Conservation (phyloP, 1,284 basidiomycete genomes). For the Ustilago bromivora region DNA sequence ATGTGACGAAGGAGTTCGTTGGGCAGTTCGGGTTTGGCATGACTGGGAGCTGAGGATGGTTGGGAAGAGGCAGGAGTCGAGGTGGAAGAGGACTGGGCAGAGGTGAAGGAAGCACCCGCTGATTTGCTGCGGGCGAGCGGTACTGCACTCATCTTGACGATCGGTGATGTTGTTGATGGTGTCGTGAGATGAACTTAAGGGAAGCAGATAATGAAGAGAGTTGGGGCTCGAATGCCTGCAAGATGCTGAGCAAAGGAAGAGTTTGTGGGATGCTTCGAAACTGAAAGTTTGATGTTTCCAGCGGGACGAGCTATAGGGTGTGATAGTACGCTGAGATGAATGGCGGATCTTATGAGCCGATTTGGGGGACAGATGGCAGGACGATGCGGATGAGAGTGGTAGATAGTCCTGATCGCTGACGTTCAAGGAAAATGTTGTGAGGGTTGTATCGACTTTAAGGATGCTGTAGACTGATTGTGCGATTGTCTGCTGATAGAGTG, state of each 20-base stretch:
- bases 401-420: not conserved
- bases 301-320: not conserved
- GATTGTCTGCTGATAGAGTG: not conserved
- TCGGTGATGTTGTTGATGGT: not conserved
- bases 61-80: constrained; percentile 28
- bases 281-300: no score
- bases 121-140: constrained; percentile 37
- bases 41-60: constrained; percentile 27
- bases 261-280: not conserved
- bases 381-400: not conserved
- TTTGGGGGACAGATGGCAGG: not conserved
- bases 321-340: not conserved
- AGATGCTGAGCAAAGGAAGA: not conserved
- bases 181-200: not conserved
- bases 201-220: not conserved
- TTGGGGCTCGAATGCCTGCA: not conserved
- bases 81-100: constrained; percentile 15
- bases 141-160: constrained; percentile 44
- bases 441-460: not conserved
- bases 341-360: not conserved
- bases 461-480: not conserved
- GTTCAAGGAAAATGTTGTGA: not conserved
- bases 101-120: constrained; percentile 32
- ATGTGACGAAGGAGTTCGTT: constrained; percentile 61
- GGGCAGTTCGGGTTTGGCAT: constrained; percentile 41